These are phyloP conservation scores for Pleurotus platypus DNA, from an alignment of 768 basidiomycete genomes.

Conservation along the genomic window DNA sequence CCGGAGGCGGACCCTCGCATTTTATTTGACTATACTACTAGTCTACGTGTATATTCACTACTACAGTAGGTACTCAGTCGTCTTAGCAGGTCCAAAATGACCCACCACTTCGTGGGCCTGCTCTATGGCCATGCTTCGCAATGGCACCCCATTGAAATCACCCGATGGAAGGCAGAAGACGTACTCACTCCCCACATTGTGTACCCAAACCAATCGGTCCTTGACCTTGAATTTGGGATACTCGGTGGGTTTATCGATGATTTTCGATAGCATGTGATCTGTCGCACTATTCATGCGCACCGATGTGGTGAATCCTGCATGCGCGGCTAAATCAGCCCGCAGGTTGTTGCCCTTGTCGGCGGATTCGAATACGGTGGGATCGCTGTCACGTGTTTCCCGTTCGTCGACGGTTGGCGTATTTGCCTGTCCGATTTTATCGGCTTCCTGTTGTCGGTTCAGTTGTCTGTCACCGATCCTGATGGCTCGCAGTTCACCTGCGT, in stretches of 20 bases:
- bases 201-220: background rate
- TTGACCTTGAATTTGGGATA: background rate
- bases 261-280: background rate
- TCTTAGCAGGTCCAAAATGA: background rate
- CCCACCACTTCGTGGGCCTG: slow-evolving; percentile 9
- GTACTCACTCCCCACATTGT: background rate
- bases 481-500: background rate
- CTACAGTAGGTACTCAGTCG: slow-evolving; percentile 11
- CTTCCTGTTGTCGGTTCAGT: too few relatives aligned
- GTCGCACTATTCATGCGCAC: too few relatives aligned
- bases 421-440: too few relatives aligned
- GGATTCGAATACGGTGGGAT: too few relatives aligned
- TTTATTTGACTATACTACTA: too few relatives aligned
- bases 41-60: too few relatives aligned
- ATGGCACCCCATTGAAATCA: background rate
- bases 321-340: too few relatives aligned
- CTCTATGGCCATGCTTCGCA: background rate
- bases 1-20: too few relatives aligned
- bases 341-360: too few relatives aligned
- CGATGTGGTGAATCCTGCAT: too few relatives aligned
- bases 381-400: too few relatives aligned
- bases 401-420: too few relatives aligned
- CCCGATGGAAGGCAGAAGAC: background rate
- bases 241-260: background rate
- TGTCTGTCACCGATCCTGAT: background rate